Evolutionary conservation across 228 moss, liverwort and hornwort genomes (phyloP).

Genomic region (Sphagnum magellanicum): DNA sequence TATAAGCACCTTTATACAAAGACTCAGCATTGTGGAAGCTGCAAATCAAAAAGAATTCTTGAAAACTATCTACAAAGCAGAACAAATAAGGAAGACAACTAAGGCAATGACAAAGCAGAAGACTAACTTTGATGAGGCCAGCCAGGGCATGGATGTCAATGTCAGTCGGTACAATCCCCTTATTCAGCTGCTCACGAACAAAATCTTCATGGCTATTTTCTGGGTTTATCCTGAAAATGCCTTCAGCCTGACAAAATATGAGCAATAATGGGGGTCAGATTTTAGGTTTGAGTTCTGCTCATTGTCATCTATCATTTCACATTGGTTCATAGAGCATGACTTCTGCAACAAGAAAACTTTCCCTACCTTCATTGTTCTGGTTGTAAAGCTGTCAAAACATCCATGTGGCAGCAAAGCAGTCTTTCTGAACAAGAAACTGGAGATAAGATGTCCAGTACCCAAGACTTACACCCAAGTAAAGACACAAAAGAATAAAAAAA

Average conservation of each 20-base stretch:
- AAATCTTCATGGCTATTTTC: conserved; percentile 95
- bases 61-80: neutral
- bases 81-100: neutral
- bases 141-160: conserved; percentile 94
- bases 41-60: neutral
- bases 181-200: conserved; percentile 92
- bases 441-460: neutral
- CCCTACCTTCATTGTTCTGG: neutral
- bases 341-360: neutral
- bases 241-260: conserved; percentile 64
- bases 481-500: neutral
- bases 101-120: neutral
- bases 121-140: conserved; percentile 84
- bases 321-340: no score
- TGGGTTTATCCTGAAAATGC: conserved; percentile 97
- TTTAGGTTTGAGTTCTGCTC: neutral
- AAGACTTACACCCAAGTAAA: neutral
- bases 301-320: neutral
- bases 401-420: neutral
- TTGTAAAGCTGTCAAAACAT: neutral
- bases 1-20: neutral
- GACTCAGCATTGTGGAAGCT: neutral
- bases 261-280: neutral
- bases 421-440: neutral
- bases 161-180: conserved; percentile 83